Base-by-base conservation (phyloP, 2,329 filamentous ascomycete species). In the Alternaria infectoria region DNA sequence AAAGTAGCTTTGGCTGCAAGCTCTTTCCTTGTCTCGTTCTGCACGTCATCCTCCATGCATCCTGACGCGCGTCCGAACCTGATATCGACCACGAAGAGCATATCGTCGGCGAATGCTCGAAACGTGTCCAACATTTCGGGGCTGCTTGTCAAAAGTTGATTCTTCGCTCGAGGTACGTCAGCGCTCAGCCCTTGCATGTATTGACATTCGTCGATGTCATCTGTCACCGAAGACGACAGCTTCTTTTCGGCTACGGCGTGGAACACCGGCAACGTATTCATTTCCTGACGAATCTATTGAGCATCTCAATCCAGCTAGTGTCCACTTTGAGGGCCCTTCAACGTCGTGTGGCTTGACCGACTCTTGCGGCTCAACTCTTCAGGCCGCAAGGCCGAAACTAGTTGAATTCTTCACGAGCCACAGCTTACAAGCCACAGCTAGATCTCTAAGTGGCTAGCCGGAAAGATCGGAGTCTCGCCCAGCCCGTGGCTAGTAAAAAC, bases 401-500 rank as follows among this genome's bases (percentile, higher is more conserved):
- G 57, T 57, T 43, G 15, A 47, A 17, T 54, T 51, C 9, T 26
- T 46, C 49, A 51, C 19, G 30, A 57, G 51, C 55, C 30, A 55
- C 32, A 28, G 44, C 55, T 59, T 2, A 5, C n/a, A 25, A 57
- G 51, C 55, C 30, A 55, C 32, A 28, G 44, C 57, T 59, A 60
- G 54, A 11, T 45, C 21, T 54, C 36, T 50, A 47, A 13, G 26
- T 49, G 57, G 36, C 57, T 69, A 65, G 64, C 49, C 64, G 68
- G 67, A 52, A 62, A 55, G 40, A 55, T 63, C 69, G 58, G 69
- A 54, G 19, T 68, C 66, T 70, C 56, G 66, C 63, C 62, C 62
- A 69, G 57, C 55, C 55, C 43, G 49, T 46, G 36, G 13, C 25
- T n/a, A 45, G 4, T 36, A 44, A 32, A 28, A 49, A 19, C 49